Evolutionary conservation across 805 yeast genomes (phyloP).

Genomic region (Debaryomyces castellii): DNA sequence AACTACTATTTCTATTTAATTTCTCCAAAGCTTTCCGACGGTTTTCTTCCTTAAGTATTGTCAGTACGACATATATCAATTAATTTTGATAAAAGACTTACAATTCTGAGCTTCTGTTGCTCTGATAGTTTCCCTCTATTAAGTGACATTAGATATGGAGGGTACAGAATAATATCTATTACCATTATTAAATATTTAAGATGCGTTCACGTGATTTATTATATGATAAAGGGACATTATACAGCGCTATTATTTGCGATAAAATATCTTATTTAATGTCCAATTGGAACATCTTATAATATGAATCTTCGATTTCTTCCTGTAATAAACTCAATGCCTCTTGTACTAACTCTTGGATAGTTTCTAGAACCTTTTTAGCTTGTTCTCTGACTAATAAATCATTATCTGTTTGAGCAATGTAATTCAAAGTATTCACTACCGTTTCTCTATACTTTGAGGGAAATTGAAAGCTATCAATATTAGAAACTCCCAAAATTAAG

Average conservation of each 20-base stretch:
- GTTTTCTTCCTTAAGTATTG: conserved; percentile 54
- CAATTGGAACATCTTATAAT: not conserved
- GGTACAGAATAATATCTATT: not conserved
- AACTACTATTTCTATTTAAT: conserved; percentile 32
- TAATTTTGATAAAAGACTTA: too few relatives aligned
- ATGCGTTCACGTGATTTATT: not conserved
- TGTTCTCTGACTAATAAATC: conserved; percentile 65
- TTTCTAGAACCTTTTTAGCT: conserved; percentile 35
- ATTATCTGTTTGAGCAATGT: conserved; percentile 45
- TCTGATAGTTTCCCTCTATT: conserved; percentile 27
- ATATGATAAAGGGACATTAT: not conserved
- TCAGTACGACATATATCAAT: too few relatives aligned
- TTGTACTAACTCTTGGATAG: conserved; percentile 26
- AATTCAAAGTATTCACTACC: conserved; percentile 43
- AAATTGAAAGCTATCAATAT: conserved; percentile 47
- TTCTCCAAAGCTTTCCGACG: conserved; percentile 62
- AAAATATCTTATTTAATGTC: not conserved
- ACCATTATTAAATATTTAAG: not conserved
- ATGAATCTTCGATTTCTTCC: not conserved
- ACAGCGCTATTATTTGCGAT: too few relatives aligned
- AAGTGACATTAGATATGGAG: conserved; percentile 15
- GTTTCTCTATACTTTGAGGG: conserved; percentile 49
- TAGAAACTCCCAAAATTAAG: conserved; percentile 47
- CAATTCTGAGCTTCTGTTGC: conserved; percentile 34
- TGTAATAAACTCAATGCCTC: conserved; percentile 10